Evolutionary conservation across 2,329 filamentous ascomycete species (phyloP).

Genomic region (Beauveria asiatica): DNA sequence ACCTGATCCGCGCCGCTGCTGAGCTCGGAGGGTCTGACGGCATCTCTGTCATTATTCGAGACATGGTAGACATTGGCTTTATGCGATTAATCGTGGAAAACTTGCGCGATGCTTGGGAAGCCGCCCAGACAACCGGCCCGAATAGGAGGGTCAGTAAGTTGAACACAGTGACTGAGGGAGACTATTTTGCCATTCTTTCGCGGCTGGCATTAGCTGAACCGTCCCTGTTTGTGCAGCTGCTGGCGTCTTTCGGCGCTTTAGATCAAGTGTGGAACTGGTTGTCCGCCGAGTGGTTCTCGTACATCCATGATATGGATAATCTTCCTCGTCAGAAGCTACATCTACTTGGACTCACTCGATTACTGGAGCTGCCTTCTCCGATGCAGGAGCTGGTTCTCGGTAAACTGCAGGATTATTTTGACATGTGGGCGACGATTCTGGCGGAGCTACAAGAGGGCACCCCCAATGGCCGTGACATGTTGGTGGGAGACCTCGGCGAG

Average conservation of each 20-base stretch:
- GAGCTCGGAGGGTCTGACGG: slow-evolving; percentile 53
- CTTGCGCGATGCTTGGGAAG: slow-evolving; percentile 60
- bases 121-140: slow-evolving; percentile 75
- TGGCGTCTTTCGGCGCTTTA: slow-evolving; percentile 37
- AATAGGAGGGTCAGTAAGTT: slow-evolving; percentile 61
- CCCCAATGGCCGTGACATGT: slow-evolving; percentile 40
- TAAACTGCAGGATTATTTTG: slow-evolving; percentile 64
- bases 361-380: slow-evolving; percentile 55
- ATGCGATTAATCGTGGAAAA: slow-evolving; percentile 55
- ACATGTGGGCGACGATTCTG: slow-evolving; percentile 66
- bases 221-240: slow-evolving; percentile 52
- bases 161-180: slow-evolving; percentile 67
- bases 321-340: slow-evolving; percentile 61
- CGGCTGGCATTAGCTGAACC: slow-evolving; percentile 70
- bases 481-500: slow-evolving; percentile 34
- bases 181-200: slow-evolving; percentile 78
- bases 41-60: slow-evolving; percentile 53
- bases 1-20: slow-evolving; percentile 54
- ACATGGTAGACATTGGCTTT: slow-evolving; percentile 56
- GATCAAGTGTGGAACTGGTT: slow-evolving; percentile 53
- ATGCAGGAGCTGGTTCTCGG: slow-evolving; percentile 49
- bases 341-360: slow-evolving; percentile 60
- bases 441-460: slow-evolving; percentile 55
- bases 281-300: slow-evolving; percentile 55
- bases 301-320: slow-evolving; percentile 60